phyloP scores from a whole-genome alignment of 202 grass and related monocot species.

The Setaria italica region DNA sequence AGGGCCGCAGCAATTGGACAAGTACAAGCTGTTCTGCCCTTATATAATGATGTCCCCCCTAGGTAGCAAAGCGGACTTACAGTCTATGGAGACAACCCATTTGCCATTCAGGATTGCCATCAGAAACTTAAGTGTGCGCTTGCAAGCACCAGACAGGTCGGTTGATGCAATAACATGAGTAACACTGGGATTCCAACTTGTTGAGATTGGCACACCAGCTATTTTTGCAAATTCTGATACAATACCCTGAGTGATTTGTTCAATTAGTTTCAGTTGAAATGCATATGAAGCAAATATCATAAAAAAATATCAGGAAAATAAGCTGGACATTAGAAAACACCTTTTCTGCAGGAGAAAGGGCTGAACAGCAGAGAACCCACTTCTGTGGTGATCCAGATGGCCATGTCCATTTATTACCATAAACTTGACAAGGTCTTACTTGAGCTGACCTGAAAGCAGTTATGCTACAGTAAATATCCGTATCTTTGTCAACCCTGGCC shows the following conservation, averaged over 20 bases:
- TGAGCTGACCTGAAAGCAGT: slow-evolving; percentile 56
- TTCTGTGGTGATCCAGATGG: slow-evolving; percentile 70
- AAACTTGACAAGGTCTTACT: slow-evolving; percentile 47
- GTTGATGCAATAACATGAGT: slow-evolving; percentile 93
- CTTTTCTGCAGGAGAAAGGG: slow-evolving; percentile 82
- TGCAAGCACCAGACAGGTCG: slow-evolving; percentile 74
- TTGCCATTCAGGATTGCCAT: slow-evolving; percentile 88
- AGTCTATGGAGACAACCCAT: slow-evolving; percentile 84
- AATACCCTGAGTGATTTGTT: slow-evolving; percentile 50
- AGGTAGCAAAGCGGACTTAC: slow-evolving; percentile 56
- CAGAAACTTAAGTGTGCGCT: slow-evolving; percentile 87
- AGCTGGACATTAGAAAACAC: slow-evolving; percentile 41
- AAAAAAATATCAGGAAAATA: slow-evolving; percentile 34
- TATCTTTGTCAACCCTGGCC: slow-evolving; percentile 10
- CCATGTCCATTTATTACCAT: slow-evolving; percentile 65
- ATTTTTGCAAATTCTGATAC: slow-evolving; percentile 73
- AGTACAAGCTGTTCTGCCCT: background rate
- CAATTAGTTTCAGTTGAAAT: slow-evolving; percentile 45
- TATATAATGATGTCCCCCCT: background rate
- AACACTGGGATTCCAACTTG: slow-evolving; percentile 71
- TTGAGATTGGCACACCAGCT: slow-evolving; percentile 62
- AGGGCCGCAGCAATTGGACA: slow-evolving; percentile 17
- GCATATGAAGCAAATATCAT: background rate
- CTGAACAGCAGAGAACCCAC: slow-evolving; percentile 89
- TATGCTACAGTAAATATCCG: slow-evolving; percentile 30